A percentile compares a stretch with the other conserved stretches of the same genome.
These are phyloP conservation scores for Xylariaceae sp. DNA, from an alignment of 2,329 filamentous ascomycete genomes.

Conservation along the genomic window DNA sequence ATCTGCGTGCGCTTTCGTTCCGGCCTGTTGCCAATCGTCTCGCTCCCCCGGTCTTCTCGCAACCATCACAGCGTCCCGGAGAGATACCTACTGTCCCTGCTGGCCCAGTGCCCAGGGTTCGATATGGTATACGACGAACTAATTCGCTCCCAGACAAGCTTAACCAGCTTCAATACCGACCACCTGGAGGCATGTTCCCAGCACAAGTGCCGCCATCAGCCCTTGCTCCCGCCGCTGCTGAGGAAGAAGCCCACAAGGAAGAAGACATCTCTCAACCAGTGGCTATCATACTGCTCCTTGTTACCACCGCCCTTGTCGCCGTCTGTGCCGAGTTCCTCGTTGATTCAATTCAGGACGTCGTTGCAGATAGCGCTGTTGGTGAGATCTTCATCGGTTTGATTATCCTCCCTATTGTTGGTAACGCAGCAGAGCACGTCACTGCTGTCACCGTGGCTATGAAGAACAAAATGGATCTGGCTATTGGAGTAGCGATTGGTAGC, in stretches of 20 bases:
- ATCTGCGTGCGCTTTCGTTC: constrained; percentile 57
- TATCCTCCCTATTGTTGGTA: constrained; percentile 68
- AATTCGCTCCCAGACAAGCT: constrained; percentile 71
- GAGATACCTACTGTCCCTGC: constrained; percentile 28
- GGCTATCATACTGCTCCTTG: constrained; percentile 58
- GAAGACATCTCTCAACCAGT: constrained; percentile 51
- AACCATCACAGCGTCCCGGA: constrained; percentile 36
- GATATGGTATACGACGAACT: constrained; percentile 66
- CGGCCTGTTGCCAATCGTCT: constrained; percentile 62
- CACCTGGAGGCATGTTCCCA: constrained; percentile 49
- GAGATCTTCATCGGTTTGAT: constrained; percentile 70
- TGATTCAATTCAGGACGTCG: constrained; percentile 61
- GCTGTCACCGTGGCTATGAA: constrained; percentile 67
- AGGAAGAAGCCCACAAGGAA: constrained; percentile 35
- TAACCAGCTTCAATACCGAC: constrained; percentile 40
- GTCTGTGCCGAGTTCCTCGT: constrained; percentile 69
- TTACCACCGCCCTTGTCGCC: constrained; percentile 63
- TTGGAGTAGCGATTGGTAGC: constrained; percentile 66
- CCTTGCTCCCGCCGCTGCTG: constrained; percentile 28
- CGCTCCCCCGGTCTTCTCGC: constrained; percentile 66
- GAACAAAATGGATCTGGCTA: constrained; percentile 74
- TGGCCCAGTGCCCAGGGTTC: constrained; percentile 52
- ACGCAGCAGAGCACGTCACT: constrained; percentile 70
- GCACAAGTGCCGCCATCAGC: constrained; percentile 41
- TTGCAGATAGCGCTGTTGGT: constrained; percentile 51